Base-by-base conservation (phyloP, 306 rosid species). In the Ziziphus jujuba region DNA sequence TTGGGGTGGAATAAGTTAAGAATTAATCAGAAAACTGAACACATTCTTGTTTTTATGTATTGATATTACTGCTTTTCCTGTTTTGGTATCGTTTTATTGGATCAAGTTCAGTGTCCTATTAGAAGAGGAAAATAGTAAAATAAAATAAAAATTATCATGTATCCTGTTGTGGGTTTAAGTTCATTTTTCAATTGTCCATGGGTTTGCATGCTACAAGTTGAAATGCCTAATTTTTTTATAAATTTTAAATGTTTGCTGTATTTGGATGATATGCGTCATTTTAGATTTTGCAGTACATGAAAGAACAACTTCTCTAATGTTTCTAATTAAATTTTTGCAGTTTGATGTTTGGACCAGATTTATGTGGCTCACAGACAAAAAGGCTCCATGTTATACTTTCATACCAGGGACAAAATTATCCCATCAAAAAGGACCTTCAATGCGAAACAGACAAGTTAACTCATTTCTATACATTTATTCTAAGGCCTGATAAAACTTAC, bases 341-440 rank as follows among this genome's bases (percentile, higher is more conserved):
- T 70, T 51, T 93, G 44, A 93, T 93, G 99, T 90, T 93, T 79
- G 99, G 99, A 72, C 99, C 99, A 54, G 99, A 93, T 85, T 10
- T 93, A 72, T 93, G 99, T 66, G 97, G 99, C 65, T 80, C 97
- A 0, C 92, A 93, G 73, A 87, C 90, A 28, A 93, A 93, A 88
- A 93, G 88, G 77, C 97, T 93, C 75, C 99, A 93, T 59, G 78
- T 72, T 58, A 86, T 93, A 77, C 84, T 90, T 69, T 90, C 97
- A 14, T 93, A 93, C 75, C 97, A 90, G 79, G 99, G 99, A 70
- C 99, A 93, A 69, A 93, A 93, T 74, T 93, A 93, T 80, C 97
- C 97, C 49, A n/a, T 88, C 67, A 93, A 90, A 89, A 88, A 90
- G 83, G 96, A 88, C 61, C 80, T 93, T 73, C 84, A 88, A 70